Evolutionary conservation across 2,329 filamentous ascomycete species (phyloP), one percentile per base, ranked within the genome.

Genomic region (Trichoderma sp.): DNA sequence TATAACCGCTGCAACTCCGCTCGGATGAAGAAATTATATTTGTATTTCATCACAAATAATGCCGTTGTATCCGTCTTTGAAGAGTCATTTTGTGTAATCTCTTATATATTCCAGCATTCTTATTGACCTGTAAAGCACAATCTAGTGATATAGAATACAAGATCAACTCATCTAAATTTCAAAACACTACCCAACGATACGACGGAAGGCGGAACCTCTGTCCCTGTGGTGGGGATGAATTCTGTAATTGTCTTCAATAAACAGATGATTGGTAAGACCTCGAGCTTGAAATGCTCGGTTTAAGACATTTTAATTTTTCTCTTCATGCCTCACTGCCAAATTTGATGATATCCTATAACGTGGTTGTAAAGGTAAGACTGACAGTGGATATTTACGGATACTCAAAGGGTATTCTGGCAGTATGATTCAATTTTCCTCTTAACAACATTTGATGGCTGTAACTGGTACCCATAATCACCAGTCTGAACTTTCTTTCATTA

Each of bases 281-380:
- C 5, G 1, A 1, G 4, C 10, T 48, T 22, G 10, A 22, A 48
- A 48, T 3, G 19, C 0, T 22, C 12, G 5, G 0, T 5, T 22
- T n/a, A 1, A 6, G 42, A 22, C 2, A 13, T 1, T 48, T 3
- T 13, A 19, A 13, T 42, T 45, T 19, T 45, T 22, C 42, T 0
- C 12, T 45, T 6, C 39, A 2, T n/a, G 2, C 5, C 19, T 48
- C 2, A 10, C 2, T 48, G 5, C 2, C 42, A 48, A 10, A 48
- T 22, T 19, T 5, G 0, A n/a, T n/a, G 5, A 22, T 45, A 2
- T 22, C n/a, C n/a, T 19, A 13, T n/a, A 10, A n/a, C 1, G 12
- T 3, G 6, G 0, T 2, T 45, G 9, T 2, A 45, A 45, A 22
- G 9, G 19, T 22, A 22, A 22, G 42, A 45, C 42, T 4, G 6